Evolutionary conservation across 78 protist species (phyloP).

Genomic region (Reticulomyxa filosa): DNA sequence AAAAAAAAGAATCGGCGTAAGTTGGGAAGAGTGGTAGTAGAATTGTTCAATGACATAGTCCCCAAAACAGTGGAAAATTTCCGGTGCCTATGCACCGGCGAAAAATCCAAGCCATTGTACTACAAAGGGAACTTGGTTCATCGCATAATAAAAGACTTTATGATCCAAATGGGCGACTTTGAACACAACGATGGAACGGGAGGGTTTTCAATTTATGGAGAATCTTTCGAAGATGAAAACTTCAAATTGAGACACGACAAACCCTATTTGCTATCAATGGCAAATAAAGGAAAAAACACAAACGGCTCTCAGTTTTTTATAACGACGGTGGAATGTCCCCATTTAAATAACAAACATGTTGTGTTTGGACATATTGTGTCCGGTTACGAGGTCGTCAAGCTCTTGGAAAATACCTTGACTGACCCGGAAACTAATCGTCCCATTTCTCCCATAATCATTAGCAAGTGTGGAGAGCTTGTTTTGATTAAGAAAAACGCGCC

Average conservation of each 20-base stretch:
- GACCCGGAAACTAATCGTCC: too few relatives aligned
- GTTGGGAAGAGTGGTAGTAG: conserved; percentile 14
- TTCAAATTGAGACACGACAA: conserved; percentile 55
- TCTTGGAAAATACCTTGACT: background rate
- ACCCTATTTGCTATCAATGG: conserved; percentile 29
- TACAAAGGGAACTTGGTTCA: too few relatives aligned
- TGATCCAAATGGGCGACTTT: too few relatives aligned
- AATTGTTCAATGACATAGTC: background rate
- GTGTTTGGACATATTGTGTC: conserved; percentile 46
- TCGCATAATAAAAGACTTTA: too few relatives aligned
- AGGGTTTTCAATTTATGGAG: conserved; percentile 77
- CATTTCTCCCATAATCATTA: too few relatives aligned
- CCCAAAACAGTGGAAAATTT: conserved; percentile 16
- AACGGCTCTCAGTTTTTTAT: conserved; percentile 31
- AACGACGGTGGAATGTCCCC: conserved; percentile 21
- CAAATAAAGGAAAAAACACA: conserved; percentile 14
- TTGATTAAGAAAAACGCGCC: too few relatives aligned
- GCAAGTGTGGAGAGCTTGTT: too few relatives aligned
- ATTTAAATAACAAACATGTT: conserved; percentile 48
- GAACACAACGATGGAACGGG: too few relatives aligned
- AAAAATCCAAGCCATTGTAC: too few relatives aligned
- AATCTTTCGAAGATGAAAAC: conserved; percentile 65
- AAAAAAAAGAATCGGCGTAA: too few relatives aligned
- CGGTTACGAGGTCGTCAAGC: conserved; percentile 25
- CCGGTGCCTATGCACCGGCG: conserved; percentile 15